Base-by-base conservation (phyloP, 805 yeast genomes). In the Myxozyma lipomycoides region DNA sequence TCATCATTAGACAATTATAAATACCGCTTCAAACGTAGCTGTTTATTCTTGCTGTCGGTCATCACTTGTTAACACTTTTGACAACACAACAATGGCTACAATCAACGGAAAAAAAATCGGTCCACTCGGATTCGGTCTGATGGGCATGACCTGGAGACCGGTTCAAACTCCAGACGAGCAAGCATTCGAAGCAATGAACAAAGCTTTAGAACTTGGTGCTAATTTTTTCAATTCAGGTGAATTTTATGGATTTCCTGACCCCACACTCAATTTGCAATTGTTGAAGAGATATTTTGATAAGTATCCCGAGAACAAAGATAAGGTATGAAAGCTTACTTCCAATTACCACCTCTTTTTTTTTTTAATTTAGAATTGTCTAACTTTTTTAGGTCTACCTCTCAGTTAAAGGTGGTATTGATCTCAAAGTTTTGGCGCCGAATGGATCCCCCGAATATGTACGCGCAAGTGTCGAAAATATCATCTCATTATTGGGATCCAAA, bases 61-160 rank as follows among this genome's bases (percentile, higher is more conserved):
- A n/a, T n/a, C n/a, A n/a, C n/a, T n/a, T n/a, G n/a, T n/a, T 28
- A 28, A 28, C 34, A 28, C 10, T 10, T 15, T 38, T 38, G 24
- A 41, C 1, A 34, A n/a, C 22, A 7, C n/a, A 18, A 32, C 15
- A 2, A 49, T 49, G 54, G 25, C 38, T 18, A 19, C 23, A 26
- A 12, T 55, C 4, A 43, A 40, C 15, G 51, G 54, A 18, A 43
- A 43, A 38, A 37, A 44, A n/a, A 48, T 60, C 44, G 65, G 62
- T 41, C 57, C 45, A 4, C 32, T 63, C 37, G 95, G 95, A 40
- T 80, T 77, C 59, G 96, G 96, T 40, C 74, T 87, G 56, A 86
- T 89, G 96, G 78, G 84, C 49, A 73, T 86, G 65, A 85, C 95
- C 1, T 80, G 86, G 86, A 48, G 75, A 36, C 77, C 82, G 0